A percentile compares a stretch with the other conserved stretches of the same genome.
Evolutionary conservation across 176 grass and related monocot species (phyloP).

Genomic region (Panicum miliaceum): DNA sequence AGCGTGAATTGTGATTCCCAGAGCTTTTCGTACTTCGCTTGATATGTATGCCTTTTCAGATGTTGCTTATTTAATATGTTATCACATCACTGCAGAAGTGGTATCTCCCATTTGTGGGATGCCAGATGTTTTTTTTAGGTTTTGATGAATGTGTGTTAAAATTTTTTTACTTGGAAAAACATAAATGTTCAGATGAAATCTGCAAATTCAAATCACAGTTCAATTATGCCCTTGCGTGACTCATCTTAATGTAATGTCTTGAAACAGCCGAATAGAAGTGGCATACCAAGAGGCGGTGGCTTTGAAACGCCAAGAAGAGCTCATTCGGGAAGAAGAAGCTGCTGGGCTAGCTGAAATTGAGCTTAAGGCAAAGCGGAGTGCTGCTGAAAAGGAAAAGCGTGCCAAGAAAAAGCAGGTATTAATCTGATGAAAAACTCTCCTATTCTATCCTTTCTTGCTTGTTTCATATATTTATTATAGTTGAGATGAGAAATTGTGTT

Average conservation of each 20-base stretch:
- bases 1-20: conserved; percentile 14
- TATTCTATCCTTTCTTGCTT: not conserved
- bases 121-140: not conserved
- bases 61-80: conserved; percentile 28
- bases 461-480: conserved; percentile 34
- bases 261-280: conserved; percentile 88
- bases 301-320: conserved; percentile 93
- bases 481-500: not conserved
- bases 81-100: not conserved
- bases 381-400: conserved; percentile 83
- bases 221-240: not conserved
- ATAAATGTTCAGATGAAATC: conserved; percentile 30
- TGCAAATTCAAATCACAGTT: not conserved
- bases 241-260: conserved; percentile 40
- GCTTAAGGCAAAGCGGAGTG: conserved; percentile 70
- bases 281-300: conserved; percentile 90
- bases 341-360: conserved; percentile 72
- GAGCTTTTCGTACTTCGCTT: not conserved
- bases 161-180: conserved; percentile 20
- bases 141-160: conserved; percentile 16
- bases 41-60: conserved; percentile 1
- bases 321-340: conserved; percentile 99
- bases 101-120: conserved; percentile 1
- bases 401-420: conserved; percentile 89
- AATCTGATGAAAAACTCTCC: not conserved